phyloP scores from a whole-genome alignment of 306 rosid genomes.

The Cucurbita argyrosperma region DNA sequence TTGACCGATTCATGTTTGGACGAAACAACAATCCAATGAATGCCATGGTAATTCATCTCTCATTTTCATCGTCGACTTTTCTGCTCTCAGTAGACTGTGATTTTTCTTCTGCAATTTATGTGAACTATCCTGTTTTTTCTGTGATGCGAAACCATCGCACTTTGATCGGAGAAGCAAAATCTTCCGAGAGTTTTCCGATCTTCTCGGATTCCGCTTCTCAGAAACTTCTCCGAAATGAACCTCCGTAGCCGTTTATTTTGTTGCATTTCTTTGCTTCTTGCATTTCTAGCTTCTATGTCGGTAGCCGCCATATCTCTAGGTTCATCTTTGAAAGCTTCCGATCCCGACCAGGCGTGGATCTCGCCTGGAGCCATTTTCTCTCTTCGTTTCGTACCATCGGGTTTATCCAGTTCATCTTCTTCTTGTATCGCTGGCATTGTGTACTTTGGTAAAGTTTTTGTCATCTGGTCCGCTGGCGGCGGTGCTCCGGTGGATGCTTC shows the following conservation, averaged over 20 bases:
- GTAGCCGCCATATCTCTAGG: slow-evolving; percentile 19
- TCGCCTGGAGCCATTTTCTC: slow-evolving; percentile 27
- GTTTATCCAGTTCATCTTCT: slow-evolving; percentile 12
- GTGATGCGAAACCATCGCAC: no score
- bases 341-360: slow-evolving; percentile 26
- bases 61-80: no score
- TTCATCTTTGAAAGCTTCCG: slow-evolving; percentile 31
- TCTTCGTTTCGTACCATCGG: slow-evolving; percentile 29
- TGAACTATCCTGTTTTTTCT: no score
- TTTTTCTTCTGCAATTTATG: no score
- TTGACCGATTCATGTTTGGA: neutral
- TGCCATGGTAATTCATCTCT: neutral
- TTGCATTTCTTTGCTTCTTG: neutral
- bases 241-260: neutral
- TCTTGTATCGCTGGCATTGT: slow-evolving; percentile 28
- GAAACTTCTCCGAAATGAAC: slow-evolving; percentile 1
- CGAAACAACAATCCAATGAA: no score
- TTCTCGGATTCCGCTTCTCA: no score
- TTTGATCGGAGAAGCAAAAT: no score
- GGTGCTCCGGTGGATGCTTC: slow-evolving; percentile 28
- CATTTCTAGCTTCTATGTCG: neutral
- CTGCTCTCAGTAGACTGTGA: no score
- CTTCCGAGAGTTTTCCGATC: no score
- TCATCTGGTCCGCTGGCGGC: slow-evolving; percentile 41
- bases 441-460: slow-evolving; percentile 32